A percentile compares a stretch with the other conserved stretches of the same genome.
Evolutionary conservation across 179 eudicot species (phyloP).

Genomic region (Drosera spatulata): DNA sequence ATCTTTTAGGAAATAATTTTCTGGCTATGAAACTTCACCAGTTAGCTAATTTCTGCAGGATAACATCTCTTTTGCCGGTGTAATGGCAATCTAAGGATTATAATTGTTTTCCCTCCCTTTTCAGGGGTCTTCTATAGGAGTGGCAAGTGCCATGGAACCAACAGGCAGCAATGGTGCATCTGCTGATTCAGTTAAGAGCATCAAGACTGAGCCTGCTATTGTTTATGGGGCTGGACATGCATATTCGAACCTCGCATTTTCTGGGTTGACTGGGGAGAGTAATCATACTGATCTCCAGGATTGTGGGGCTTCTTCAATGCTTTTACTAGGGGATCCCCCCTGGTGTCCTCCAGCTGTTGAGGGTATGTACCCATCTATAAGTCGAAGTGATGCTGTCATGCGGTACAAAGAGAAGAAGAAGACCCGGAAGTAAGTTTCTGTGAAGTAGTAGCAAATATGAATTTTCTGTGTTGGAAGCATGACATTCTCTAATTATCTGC

Average conservation of each 20-base stretch:
- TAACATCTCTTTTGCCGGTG: too few relatives aligned
- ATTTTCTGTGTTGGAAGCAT: background rate
- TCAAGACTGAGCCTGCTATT: conserved; percentile 71
- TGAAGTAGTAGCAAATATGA: background rate
- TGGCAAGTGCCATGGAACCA: conserved; percentile 35
- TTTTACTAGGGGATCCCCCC: conserved; percentile 74
- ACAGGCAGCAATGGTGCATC: conserved; percentile 77
- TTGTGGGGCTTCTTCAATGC: conserved; percentile 76
- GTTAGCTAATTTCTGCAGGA: too few relatives aligned
- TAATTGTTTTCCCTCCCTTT: background rate
- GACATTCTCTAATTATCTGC: background rate
- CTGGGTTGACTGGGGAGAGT: conserved; percentile 70
- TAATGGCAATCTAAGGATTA: too few relatives aligned
- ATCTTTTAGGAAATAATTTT: too few relatives aligned
- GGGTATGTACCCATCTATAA: conserved; percentile 34
- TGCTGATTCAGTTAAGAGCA: conserved; percentile 71
- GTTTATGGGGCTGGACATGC: conserved; percentile 42
- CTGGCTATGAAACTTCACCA: too few relatives aligned
- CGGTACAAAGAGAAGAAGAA: conserved; percentile 97
- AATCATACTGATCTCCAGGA: conserved; percentile 78
- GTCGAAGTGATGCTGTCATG: conserved; percentile 73
- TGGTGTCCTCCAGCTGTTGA: conserved; percentile 60
- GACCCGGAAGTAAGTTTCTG: conserved; percentile 47
- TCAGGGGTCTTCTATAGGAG: conserved; percentile 56
- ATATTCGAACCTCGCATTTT: conserved; percentile 56